Percentiles rank a stretch among this genome's conserved stretches.
Conservation (phyloP, 2,329 filamentous ascomycete genomes). For the Paradendryphiella salina region DNA sequence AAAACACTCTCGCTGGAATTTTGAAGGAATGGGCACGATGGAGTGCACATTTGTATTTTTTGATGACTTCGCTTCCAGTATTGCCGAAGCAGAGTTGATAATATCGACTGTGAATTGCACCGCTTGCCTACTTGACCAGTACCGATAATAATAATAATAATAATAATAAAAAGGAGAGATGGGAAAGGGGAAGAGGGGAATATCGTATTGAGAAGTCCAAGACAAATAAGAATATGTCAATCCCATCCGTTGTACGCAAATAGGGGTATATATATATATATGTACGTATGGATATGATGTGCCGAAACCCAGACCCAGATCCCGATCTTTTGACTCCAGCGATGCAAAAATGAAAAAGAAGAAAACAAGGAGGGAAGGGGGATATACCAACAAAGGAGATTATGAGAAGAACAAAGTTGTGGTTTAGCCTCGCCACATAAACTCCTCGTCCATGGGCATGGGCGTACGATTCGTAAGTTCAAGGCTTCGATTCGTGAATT, state of each 20-base stretch:
- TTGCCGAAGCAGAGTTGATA: no score
- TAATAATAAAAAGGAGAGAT: not conserved
- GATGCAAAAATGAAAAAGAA: not conserved
- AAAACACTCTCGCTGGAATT: no score
- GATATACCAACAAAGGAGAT: not conserved
- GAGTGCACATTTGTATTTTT: no score
- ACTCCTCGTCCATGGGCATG: conserved; percentile 48
- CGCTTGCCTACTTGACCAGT: not conserved
- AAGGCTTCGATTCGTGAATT: conserved; percentile 33
- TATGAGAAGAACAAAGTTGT: no score
- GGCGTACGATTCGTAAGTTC: conserved; percentile 40
- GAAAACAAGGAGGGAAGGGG: not conserved
- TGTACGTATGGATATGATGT: not conserved
- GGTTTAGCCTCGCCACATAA: conserved; percentile 32
- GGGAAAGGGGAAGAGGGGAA: not conserved
- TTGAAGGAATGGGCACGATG: no score
- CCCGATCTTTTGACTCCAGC: not conserved
- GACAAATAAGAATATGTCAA: not conserved
- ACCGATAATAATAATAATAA: not conserved
- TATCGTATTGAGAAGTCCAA: not conserved
- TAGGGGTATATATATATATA: not conserved
- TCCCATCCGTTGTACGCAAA: not conserved
- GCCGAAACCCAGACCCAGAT: no score
- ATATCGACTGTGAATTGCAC: no score
- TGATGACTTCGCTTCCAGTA: no score